Evolutionary conservation across 2,329 filamentous ascomycete species (phyloP), one percentile per base, ranked within the genome.

Genomic region (Stachybotrys chartarum): DNA sequence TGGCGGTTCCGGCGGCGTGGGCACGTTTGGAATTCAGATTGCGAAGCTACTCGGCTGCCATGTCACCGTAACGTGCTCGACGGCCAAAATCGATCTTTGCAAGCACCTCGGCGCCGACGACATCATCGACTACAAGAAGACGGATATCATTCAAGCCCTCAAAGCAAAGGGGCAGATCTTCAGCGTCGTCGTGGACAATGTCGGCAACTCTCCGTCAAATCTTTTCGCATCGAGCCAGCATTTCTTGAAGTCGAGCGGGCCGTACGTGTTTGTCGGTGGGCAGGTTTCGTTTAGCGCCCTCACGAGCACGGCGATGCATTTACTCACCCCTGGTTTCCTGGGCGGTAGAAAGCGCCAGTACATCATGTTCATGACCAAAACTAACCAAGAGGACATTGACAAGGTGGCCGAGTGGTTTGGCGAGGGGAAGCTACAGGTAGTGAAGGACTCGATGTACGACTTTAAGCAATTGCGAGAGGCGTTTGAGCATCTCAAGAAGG

Each of bases 41-140:
- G 85, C 83, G 7, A 88, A 88, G 63, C 70, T 74, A 0, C 60
- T 84, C 4, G 85, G 83, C 0, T 85, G 81, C 54, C 73, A 79
- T 55, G 85, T 88, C 16, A 83, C 81, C 0, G 76, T 77, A 0
- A 78, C 79, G 1, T 88, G 85, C 63, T 87, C 84, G n/a, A 78
- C 76, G 1, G 66, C 67, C 3, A 89, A 88, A 63, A 70, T 78
- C 0, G 73, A 80, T 24, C 66, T 88, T 1, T 84, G 82, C 65
- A 76, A 76, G 57, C 70, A 72, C 6, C 64, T 88, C 1, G 86
- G 86, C 2, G 86, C 85, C 6, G 85, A 88, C 60, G 79, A 84
- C 52, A 78, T 86, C 46, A 74, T 87, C 52, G 82, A 87, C 64
- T 87, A 88, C 65, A 80, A 76, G 49, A 72, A 70, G 0, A 65